Conservation (phyloP, 441 rosid species). For the Breynia disticha region DNA sequence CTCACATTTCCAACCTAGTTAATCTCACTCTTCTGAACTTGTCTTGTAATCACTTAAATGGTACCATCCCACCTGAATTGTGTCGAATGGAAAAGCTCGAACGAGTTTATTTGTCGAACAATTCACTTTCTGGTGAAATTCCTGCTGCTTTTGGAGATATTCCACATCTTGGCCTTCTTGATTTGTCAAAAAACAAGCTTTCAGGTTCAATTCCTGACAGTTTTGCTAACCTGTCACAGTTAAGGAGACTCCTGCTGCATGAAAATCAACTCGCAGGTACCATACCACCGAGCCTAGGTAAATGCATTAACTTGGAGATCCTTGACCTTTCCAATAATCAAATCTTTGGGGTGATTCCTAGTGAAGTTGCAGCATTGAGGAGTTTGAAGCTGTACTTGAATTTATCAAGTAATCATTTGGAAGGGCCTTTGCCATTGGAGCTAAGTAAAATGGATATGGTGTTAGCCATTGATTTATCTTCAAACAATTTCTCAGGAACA, state of each 20-base stretch:
- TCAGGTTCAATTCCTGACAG: slow-evolving; percentile 69
- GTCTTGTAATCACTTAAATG: slow-evolving; percentile 66
- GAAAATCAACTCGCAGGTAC: slow-evolving; percentile 59
- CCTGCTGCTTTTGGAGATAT: slow-evolving; percentile 57
- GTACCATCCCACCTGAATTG: slow-evolving; percentile 55
- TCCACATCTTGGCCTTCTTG: slow-evolving; percentile 65
- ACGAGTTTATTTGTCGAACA: slow-evolving; percentile 61
- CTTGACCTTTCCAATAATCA: slow-evolving; percentile 57
- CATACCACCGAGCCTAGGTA: slow-evolving; percentile 56
- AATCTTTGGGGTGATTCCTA: slow-evolving; percentile 23
- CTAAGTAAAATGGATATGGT: slow-evolving; percentile 23
- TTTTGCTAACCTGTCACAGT: slow-evolving; percentile 64
- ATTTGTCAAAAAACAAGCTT: slow-evolving; percentile 64
- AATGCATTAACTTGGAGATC: slow-evolving; percentile 66
- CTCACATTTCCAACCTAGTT: slow-evolving; percentile 55
- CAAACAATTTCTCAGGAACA: slow-evolving; percentile 19
- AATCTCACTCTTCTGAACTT: slow-evolving; percentile 67
- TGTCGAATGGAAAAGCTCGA: slow-evolving; percentile 58
- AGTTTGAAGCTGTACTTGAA: slow-evolving; percentile 27
- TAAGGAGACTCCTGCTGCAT: slow-evolving; percentile 48
- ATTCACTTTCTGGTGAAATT: slow-evolving; percentile 57
- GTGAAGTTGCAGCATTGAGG: slow-evolving; percentile 20
- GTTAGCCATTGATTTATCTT: slow-evolving; percentile 24
- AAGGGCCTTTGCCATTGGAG: slow-evolving; percentile 19
- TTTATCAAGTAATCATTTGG: slow-evolving; percentile 21